A percentile compares a stretch with the other conserved stretches of the same genome.
Evolutionary conservation across 768 basidiomycete genomes (phyloP).

Genomic region (Cystobasidium ongulense): DNA sequence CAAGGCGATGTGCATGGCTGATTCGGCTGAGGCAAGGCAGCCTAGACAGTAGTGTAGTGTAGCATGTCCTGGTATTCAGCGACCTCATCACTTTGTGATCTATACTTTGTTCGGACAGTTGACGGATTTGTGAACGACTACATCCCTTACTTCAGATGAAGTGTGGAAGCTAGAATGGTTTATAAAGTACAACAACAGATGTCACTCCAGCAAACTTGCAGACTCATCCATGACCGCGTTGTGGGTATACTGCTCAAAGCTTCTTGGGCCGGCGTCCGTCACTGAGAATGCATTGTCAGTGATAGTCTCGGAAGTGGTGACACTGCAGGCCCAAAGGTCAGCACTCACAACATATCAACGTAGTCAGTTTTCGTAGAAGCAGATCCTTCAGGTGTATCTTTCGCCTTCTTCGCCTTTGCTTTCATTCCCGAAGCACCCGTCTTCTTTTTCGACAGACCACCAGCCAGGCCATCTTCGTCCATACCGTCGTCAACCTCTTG

Average conservation of each 20-base stretch:
- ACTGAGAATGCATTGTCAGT: not conserved
- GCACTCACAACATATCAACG: constrained; percentile 20
- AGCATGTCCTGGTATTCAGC: too few relatives aligned
- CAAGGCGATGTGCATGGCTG: too few relatives aligned
- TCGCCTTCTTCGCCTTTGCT: constrained; percentile 4
- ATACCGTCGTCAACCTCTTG: constrained; percentile 11
- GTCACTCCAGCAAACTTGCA: too few relatives aligned
- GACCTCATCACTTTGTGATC: too few relatives aligned
- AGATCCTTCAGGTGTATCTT: not conserved
- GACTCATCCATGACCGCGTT: not conserved
- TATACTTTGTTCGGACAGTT: too few relatives aligned
- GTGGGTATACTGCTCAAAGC: not conserved
- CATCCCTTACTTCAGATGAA: too few relatives aligned
- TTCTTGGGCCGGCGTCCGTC: constrained; percentile 8
- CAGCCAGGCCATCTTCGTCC: not conserved
- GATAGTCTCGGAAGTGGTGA: not conserved
- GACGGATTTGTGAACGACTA: too few relatives aligned
- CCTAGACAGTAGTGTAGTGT: too few relatives aligned
- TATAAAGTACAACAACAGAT: too few relatives aligned
- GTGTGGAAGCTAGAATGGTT: too few relatives aligned
- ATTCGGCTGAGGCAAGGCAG: too few relatives aligned
- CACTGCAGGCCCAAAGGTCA: not conserved
- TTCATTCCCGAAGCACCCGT: constrained; percentile 22
- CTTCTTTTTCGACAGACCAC: not conserved
- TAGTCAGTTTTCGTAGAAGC: not conserved